Conservation (phyloP, 2,329 filamentous ascomycete genomes). For the Fusarium hostae region DNA sequence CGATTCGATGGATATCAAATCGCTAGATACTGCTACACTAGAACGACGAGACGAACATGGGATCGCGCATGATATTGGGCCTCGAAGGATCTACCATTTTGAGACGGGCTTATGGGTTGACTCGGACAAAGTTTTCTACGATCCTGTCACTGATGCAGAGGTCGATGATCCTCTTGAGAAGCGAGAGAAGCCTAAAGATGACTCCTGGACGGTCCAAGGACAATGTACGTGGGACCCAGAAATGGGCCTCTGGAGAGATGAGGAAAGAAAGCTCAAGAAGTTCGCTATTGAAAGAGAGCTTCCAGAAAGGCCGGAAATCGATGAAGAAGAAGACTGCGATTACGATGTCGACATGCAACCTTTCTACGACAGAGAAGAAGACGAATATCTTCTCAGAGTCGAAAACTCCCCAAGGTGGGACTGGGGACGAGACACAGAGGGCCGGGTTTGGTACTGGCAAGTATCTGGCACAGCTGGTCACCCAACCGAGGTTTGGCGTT, state of each 20-base stretch:
- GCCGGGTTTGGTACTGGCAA: conserved; percentile 10
- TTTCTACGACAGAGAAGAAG: conserved; percentile 3
- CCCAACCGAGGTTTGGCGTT: conserved; percentile 7
- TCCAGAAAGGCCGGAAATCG: not conserved
- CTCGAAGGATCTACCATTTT: not conserved
- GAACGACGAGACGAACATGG: conserved; percentile 10
- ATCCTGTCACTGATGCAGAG: conserved; percentile 10
- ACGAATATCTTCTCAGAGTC: not conserved
- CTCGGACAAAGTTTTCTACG: not conserved
- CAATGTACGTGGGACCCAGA: conserved; percentile 2
- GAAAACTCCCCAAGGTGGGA: not conserved
- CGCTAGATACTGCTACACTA: not conserved
- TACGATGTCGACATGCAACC: not conserved
- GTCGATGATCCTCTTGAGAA: not conserved
- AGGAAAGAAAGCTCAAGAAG: not conserved
- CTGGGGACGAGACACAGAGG: conserved; percentile 4
- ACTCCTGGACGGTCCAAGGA: not conserved
- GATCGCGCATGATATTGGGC: not conserved
- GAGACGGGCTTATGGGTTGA: not conserved
- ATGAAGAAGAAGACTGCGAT: not conserved
- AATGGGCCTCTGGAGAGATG: conserved; percentile 9
- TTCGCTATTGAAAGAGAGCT: not conserved
- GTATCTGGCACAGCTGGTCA: not conserved
- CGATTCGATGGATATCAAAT: not conserved
- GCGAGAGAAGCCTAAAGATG: not conserved